phyloP scores from a whole-genome alignment of 768 basidiomycete species.

The Boletus pseudopeckii region DNA sequence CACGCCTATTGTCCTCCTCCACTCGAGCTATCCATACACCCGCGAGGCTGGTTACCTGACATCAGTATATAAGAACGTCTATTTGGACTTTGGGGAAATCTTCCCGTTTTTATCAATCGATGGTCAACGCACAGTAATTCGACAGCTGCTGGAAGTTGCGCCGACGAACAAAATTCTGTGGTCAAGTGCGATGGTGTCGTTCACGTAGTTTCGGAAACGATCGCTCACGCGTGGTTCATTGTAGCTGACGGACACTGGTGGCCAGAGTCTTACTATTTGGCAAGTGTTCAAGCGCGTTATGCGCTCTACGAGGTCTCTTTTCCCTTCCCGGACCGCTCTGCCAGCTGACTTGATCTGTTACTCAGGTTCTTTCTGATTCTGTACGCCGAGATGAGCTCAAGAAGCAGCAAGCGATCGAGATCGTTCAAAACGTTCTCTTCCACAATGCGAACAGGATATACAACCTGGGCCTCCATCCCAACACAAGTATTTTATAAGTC shows the following conservation, averaged over 20 bases:
- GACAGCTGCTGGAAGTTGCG: conserved; percentile 63
- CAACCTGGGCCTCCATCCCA: conserved; percentile 45
- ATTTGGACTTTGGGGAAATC: conserved; percentile 76
- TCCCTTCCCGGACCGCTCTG: background rate
- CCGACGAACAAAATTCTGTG: conserved; percentile 81
- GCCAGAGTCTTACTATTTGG: conserved; percentile 76
- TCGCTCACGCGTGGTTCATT: background rate
- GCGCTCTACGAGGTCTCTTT: conserved; percentile 53
- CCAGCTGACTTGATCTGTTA: conserved; percentile 54
- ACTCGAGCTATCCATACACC: conserved; percentile 75
- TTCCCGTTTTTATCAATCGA: conserved; percentile 63
- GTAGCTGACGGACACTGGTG: conserved; percentile 42
- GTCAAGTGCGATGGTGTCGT: conserved; percentile 53
- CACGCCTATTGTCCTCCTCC: conserved; percentile 64
- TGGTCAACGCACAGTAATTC: conserved; percentile 59
- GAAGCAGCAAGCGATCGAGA: conserved; percentile 49
- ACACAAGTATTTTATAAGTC: conserved; percentile 10
- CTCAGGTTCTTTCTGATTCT: conserved; percentile 54
- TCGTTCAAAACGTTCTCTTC: conserved; percentile 59
- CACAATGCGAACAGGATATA: conserved; percentile 67
- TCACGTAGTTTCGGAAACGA: background rate
- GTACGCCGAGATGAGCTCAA: conserved; percentile 49
- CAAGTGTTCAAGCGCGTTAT: conserved; percentile 58
- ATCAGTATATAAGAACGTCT: conserved; percentile 69
- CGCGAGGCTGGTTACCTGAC: conserved; percentile 77